A percentile compares a stretch with the other conserved stretches of the same genome.
These are phyloP conservation scores for Stachybotrys chartarum DNA, from an alignment of 2,329 filamentous ascomycete species.

Conservation along the genomic window DNA sequence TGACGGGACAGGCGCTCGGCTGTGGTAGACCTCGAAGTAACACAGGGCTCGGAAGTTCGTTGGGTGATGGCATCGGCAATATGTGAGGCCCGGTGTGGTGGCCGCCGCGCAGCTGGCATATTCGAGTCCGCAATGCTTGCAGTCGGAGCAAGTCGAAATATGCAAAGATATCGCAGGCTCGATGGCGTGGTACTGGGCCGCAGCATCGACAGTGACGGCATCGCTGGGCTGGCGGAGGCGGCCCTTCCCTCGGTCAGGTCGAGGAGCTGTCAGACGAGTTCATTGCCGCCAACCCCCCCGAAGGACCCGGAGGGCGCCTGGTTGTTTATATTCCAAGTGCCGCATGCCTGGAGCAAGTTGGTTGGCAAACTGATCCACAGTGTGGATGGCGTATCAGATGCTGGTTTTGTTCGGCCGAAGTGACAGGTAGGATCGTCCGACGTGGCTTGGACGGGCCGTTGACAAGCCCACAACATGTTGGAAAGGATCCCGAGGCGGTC, in stretches of 20 bases:
- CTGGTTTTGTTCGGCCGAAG: too few species aligned
- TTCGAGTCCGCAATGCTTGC: not conserved
- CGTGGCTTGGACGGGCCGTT: too few species aligned
- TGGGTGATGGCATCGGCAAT: not conserved
- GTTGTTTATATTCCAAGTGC: too few species aligned
- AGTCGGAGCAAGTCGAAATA: not conserved
- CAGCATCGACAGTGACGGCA: not conserved
- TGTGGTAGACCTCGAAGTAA: not conserved
- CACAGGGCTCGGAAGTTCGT: not conserved
- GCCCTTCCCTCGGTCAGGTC: not conserved
- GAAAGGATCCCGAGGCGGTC: too few species aligned
- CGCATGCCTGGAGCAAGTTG: too few species aligned
- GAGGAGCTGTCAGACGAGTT: too few species aligned
- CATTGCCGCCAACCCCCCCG: too few species aligned
- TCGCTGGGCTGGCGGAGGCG: not conserved
- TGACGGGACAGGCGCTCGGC: not conserved
- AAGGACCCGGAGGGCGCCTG: too few species aligned
- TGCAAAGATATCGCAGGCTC: constrained; percentile 11
- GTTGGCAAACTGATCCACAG: too few species aligned
- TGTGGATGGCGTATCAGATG: too few species aligned
- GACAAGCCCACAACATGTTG: too few species aligned
- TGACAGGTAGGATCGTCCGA: too few species aligned
- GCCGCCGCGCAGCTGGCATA: not conserved
- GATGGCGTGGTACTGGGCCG: not conserved
- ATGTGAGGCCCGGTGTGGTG: not conserved